phyloP scores from a whole-genome alignment of 140 eudicot species.

The Senecio squalidus region DNA sequence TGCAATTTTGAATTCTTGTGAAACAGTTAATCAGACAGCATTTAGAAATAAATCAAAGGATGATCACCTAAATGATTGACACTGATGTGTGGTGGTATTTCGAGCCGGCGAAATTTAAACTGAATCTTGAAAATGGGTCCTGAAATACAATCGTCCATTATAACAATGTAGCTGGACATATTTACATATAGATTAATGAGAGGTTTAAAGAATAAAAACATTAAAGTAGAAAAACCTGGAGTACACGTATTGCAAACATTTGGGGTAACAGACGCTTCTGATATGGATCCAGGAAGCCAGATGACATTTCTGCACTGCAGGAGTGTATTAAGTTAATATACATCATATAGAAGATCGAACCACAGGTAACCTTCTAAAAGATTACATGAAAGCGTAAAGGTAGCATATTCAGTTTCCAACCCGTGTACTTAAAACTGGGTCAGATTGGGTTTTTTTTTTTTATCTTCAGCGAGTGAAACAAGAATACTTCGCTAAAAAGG shows the following conservation, averaged over 20 bases:
- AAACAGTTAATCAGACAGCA: not conserved
- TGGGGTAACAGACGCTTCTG: constrained; percentile 76
- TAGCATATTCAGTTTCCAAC: too few relatives aligned
- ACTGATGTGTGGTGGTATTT: constrained; percentile 78
- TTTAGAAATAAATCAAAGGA: constrained; percentile 7
- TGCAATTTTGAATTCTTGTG: too few relatives aligned
- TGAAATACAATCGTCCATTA: constrained; percentile 19
- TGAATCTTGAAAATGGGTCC: constrained; percentile 87
- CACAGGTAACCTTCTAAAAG: not conserved
- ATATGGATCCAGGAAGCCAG: constrained; percentile 95
- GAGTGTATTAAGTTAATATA: constrained; percentile 9
- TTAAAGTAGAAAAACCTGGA: constrained; percentile 54
- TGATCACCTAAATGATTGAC: constrained; percentile 75
- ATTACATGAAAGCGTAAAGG: too few relatives aligned
- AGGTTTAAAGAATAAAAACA: not conserved
- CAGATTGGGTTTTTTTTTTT: too few relatives aligned
- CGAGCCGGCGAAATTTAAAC: constrained; percentile 84
- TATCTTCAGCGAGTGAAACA: too few relatives aligned
- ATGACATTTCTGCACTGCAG: constrained; percentile 82
- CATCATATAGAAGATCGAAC: not conserved
- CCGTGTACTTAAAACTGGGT: not conserved
- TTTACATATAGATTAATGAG: constrained; percentile 1
- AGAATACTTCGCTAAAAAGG: not conserved
- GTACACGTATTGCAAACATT: constrained; percentile 66
- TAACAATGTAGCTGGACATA: not conserved